Conservation (phyloP, 768 basidiomycete species). For the Termitomyces heimii region DNA sequence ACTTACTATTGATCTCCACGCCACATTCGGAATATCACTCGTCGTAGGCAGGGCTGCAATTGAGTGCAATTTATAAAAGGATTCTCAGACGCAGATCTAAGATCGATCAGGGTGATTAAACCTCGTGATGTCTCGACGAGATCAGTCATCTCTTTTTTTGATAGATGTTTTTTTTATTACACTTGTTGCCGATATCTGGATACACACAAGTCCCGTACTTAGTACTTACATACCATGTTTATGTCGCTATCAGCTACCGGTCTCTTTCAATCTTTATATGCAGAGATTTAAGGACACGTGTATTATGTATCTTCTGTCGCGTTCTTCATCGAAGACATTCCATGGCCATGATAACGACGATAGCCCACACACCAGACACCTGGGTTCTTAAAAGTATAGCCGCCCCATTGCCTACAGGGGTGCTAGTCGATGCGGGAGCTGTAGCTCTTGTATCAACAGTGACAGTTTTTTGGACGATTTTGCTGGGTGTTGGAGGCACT, state of each 20-base stretch:
- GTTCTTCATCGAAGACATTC: background rate
- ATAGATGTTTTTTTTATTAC: too few relatives aligned
- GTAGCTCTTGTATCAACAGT: background rate
- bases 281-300: background rate
- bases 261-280: background rate
- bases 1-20: background rate
- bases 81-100: too few relatives aligned
- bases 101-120: too few relatives aligned
- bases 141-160: too few relatives aligned
- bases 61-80: background rate
- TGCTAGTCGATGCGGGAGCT: background rate
- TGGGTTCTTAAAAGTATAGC: background rate
- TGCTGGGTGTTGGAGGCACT: background rate
- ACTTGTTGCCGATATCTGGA: background rate
- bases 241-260: too few relatives aligned
- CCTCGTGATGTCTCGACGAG: too few relatives aligned
- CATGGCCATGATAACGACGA: background rate
- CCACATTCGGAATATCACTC: background rate
- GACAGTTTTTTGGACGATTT: background rate
- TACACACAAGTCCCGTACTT: background rate
- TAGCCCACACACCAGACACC: background rate
- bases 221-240: too few relatives aligned
- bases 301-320: background rate
- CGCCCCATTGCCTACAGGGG: background rate
- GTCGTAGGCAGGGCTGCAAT: background rate